phyloP scores from a whole-genome alignment of 140 eudicot species.

The Oenanthe javanica region DNA sequence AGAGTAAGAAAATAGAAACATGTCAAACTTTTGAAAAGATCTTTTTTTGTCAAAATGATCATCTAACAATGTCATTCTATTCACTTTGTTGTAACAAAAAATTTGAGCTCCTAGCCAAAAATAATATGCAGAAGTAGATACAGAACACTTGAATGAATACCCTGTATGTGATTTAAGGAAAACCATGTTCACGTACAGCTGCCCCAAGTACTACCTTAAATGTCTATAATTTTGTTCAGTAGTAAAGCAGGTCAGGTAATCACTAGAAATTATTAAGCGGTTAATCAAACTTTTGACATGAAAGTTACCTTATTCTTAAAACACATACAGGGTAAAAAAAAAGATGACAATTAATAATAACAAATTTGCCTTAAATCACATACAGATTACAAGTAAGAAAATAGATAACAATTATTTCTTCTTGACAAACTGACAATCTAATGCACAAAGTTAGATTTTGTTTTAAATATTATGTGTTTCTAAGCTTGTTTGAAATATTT shows the following conservation, averaged over 20 bases:
- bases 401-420: not conserved
- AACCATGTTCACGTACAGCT: not conserved
- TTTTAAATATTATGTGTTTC: not conserved
- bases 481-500: not conserved
- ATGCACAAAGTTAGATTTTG: not conserved
- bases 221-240: not conserved
- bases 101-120: not conserved
- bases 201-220: not conserved
- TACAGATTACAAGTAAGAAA: not conserved
- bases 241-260: not conserved
- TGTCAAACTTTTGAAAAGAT: not conserved
- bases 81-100: not conserved
- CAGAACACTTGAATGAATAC: not conserved
- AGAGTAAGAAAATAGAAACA: not conserved
- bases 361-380: not conserved
- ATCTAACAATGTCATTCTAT: not conserved
- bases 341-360: not conserved
- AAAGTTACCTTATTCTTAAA: not conserved
- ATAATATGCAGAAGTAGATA: not conserved
- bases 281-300: not conserved
- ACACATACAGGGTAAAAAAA: not conserved
- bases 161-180: not conserved
- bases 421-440: not conserved
- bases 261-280: not conserved
- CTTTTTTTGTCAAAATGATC: not conserved